Percentiles rank a stretch among this genome's conserved stretches.
Conservation (phyloP, 2,329 filamentous ascomycete species). For the Cadophora luteo-olivacea region DNA sequence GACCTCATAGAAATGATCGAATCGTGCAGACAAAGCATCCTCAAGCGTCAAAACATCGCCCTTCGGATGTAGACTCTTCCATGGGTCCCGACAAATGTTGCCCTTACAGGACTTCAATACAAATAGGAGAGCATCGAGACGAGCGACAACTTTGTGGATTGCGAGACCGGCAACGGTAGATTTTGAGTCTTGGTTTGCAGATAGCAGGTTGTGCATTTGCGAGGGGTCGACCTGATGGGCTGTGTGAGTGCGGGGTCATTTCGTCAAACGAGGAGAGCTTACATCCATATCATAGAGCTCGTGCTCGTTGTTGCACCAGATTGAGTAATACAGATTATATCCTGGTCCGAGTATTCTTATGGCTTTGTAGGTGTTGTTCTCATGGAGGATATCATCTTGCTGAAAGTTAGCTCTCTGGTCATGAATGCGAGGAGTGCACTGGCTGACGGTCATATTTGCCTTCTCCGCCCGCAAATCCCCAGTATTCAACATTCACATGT, state of each 20-base stretch:
- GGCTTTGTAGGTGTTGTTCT: constrained; percentile 57
- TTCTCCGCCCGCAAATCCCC: constrained; percentile 45
- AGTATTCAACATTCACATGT: constrained; percentile 55
- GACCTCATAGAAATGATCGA: constrained; percentile 58
- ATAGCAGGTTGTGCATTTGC: constrained; percentile 54
- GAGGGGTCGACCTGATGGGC: constrained; percentile 51
- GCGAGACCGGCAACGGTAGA: constrained; percentile 38
- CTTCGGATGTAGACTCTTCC: constrained; percentile 60
- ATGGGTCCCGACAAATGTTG: constrained; percentile 58
- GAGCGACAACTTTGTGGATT: constrained; percentile 50
- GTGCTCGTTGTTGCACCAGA: constrained; percentile 71
- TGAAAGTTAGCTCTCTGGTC: neutral
- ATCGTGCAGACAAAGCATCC: constrained; percentile 54
- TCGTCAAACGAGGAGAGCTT: neutral
- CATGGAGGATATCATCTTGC: constrained; percentile 14
- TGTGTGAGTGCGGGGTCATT: neutral
- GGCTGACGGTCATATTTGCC: constrained; percentile 25
- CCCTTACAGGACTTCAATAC: constrained; percentile 66
- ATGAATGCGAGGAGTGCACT: neutral
- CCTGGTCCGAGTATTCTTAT: constrained; percentile 50
- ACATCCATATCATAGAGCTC: constrained; percentile 68
- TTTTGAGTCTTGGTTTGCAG: constrained; percentile 34
- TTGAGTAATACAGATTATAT: constrained; percentile 68
- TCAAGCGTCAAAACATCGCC: constrained; percentile 56
- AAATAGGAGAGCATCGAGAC: constrained; percentile 63